Evolutionary conservation across 257 asterid species (phyloP), one percentile per base, ranked within the genome.

Genomic region (Dorcoceras hygrometricum): DNA sequence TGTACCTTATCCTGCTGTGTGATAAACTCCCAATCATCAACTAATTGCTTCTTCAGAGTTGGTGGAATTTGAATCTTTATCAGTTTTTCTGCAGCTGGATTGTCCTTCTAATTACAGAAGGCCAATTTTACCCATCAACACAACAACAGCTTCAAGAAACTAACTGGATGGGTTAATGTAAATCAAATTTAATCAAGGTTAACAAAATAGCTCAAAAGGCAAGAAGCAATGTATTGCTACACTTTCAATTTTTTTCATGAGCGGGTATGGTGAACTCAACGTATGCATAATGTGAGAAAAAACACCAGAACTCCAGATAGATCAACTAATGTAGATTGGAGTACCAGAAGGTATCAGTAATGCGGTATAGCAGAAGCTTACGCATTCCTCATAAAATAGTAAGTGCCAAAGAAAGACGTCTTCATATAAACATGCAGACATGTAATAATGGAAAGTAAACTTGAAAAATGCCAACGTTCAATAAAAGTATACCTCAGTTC

Each of bases 1-100:
- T 53, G 63, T 71, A 88, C 99, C 99, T 88, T 90, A 79, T 90
- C 84, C 78, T 88, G 96, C 77, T 87, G 91, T 55, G 88, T 85
- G 70, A 94, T 61, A 31, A 59, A 84, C 77, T 94, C 95, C 95
- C 93, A 88, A 74, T 94, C 99, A 69, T 85, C 83, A 67, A 88
- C 84, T 28, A 94, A 79, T 67, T 80, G 93, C 76, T 88, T 90
- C 87, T 82, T 94, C 78, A 94, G 74, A 75, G 78, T 79, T 23
- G 83, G 71, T 25, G 99, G 93, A 67, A 90, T 81, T 73, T 81
- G 90, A 71, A 91, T 82, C 84, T 85, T 83, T 71, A 89, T 31
- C 48, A 78, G 79, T 64, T 87, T 91, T 66, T 89, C 95, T 60
- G 84, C 71, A 11, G 87, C 69, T 8, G 77, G 76, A 72, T 62